phyloP scores from a whole-genome alignment of 2,329 filamentous ascomycete genomes.

The Ophiostoma ips region DNA sequence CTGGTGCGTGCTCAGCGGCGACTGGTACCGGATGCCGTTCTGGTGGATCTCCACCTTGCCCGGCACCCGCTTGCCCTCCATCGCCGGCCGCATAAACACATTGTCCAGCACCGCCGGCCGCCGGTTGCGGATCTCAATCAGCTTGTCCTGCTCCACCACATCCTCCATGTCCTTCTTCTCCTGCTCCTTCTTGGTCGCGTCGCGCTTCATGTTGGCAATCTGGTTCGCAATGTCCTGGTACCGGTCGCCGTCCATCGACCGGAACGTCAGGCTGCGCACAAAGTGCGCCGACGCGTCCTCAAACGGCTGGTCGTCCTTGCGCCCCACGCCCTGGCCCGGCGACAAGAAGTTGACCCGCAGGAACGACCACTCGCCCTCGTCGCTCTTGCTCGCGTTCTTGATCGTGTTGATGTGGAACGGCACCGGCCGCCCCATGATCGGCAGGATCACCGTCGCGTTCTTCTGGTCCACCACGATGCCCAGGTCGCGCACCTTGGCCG shows the following conservation, averaged over 20 bases:
- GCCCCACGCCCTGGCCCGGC: slow-evolving; percentile 88
- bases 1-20: slow-evolving; percentile 64
- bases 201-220: slow-evolving; percentile 93
- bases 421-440: slow-evolving; percentile 93
- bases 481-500: slow-evolving; percentile 66
- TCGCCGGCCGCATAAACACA: slow-evolving; percentile 85
- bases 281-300: slow-evolving; percentile 95
- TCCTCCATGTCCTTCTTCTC: slow-evolving; percentile 99
- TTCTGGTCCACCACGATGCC: slow-evolving; percentile 85
- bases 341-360: slow-evolving; percentile 95
- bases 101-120: slow-evolving; percentile 83
- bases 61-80: slow-evolving; percentile 93
- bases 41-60: slow-evolving; percentile 96
- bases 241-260: slow-evolving; percentile 75
- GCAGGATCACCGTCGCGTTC: slow-evolving; percentile 78
- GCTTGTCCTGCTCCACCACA: slow-evolving; percentile 96
- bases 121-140: slow-evolving; percentile 69
- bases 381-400: slow-evolving; percentile 97
- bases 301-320: slow-evolving; percentile 95
- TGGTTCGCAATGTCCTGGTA: slow-evolving; percentile 85
- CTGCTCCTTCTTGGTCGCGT: slow-evolving; percentile 80
- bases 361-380: slow-evolving; percentile 88
- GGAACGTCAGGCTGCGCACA: slow-evolving; percentile 86
- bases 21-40: slow-evolving; percentile 93
- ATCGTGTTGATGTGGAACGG: slow-evolving; percentile 97